phyloP scores from a whole-genome alignment of 1,284 basidiomycete species.

The Trichosporon ovoides region DNA sequence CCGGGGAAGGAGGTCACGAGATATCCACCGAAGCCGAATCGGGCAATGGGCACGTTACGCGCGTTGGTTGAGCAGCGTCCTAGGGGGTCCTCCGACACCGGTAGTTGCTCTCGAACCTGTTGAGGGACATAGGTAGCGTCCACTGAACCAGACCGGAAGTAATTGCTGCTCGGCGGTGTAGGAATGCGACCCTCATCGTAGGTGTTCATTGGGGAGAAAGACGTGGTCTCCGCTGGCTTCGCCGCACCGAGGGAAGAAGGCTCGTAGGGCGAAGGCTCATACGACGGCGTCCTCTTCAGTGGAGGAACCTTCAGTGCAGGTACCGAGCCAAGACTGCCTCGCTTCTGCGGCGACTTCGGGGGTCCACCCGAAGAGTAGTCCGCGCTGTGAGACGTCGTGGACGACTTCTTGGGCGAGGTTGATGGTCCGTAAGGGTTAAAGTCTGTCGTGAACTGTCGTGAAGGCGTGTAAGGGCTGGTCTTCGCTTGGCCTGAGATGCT shows the following conservation, averaged over 20 bases:
- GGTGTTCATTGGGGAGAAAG: slow-evolving; percentile 4
- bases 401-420: background rate
- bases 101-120: slow-evolving; percentile 49
- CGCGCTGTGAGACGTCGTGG: background rate
- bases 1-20: slow-evolving; percentile 80
- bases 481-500: no score
- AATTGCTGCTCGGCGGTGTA: slow-evolving; percentile 31
- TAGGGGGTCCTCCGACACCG: slow-evolving; percentile 64
- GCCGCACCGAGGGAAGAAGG: slow-evolving; percentile 17
- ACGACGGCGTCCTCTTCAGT: slow-evolving; percentile 3
- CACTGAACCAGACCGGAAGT: slow-evolving; percentile 60
- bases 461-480: slow-evolving; percentile 12
- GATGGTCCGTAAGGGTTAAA: slow-evolving; percentile 15
- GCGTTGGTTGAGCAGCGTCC: slow-evolving; percentile 61
- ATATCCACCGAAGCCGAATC: slow-evolving; percentile 84
- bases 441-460: background rate
- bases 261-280: slow-evolving; percentile 16
- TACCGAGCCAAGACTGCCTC: background rate
- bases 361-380: slow-evolving; percentile 8
- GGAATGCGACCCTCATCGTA: background rate
- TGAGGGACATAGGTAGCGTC: slow-evolving; percentile 56
- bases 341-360: slow-evolving; percentile 6
- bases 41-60: slow-evolving; percentile 65
- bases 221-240: slow-evolving; percentile 9
- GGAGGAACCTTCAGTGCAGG: background rate